Base-by-base conservation (phyloP, 805 yeast species). In the Cyberlindnera petersonii region DNA sequence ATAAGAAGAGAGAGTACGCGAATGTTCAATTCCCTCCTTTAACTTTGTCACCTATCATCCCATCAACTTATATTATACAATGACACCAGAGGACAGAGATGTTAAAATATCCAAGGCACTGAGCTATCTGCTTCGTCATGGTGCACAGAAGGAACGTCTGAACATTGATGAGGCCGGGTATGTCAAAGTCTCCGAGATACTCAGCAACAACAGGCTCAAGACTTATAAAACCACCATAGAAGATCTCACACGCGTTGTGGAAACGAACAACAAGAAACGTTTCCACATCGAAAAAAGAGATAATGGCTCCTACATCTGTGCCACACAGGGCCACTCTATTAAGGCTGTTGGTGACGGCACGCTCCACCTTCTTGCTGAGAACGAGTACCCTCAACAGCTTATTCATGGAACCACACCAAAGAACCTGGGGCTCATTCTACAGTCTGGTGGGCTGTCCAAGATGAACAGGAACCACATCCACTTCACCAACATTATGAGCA, bases 291-390 rank as follows among this genome's bases (percentile, higher is more conserved):
- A 43, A 7, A 35, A 38, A 5, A 50, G 50, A 9, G 61, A 57
- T 6, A 63, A 50, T 5, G 61, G 56, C 10, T 35, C 44, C 10
- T 35, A 49, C 24, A 75, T 91, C n/a, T 77, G 97, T 56, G 98
- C 98, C 4, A 81, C 82, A 37, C 98, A 93, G 60, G 98, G 98
- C 4, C 98, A 93, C 59, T 79, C 95, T 0, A 63, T 91, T 5
- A 55, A 59, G 24, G 42, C 51, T 0, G 65, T 79, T 1, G 60
- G 61, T 2, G 65, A 67, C 21, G 71, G 65, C 16, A 68, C 71
- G 21, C 59, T 76, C 21, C 56, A 37, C 33, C 65, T 55, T 26
- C 52, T 78, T 31, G 52, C 53, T n/a, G 44, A 56, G 2, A 64
- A 59, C 0, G 66, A 71, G 4, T 65, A 77, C 33, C 93, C 85